A percentile compares a stretch with the other conserved stretches of the same genome.
Conservation (phyloP, 345 rosid species). For the Hibiscus trionum region DNA sequence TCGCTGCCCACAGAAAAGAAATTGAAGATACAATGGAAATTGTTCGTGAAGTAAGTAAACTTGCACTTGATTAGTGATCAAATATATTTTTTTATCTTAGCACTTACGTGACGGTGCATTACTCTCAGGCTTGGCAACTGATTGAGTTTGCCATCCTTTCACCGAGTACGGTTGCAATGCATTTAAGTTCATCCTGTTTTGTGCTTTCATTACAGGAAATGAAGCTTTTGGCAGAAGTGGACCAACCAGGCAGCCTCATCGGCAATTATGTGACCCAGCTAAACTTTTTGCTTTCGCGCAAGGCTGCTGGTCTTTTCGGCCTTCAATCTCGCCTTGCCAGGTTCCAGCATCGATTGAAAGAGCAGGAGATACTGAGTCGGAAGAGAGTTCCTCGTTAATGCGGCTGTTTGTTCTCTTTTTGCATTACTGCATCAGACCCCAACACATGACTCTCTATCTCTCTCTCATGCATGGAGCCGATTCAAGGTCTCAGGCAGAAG, state of each 20-base stretch:
- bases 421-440: neutral
- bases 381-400: slow-evolving; percentile 68
- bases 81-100: neutral
- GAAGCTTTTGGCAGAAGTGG: slow-evolving; percentile 90
- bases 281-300: slow-evolving; percentile 89
- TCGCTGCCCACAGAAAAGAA: slow-evolving; percentile 92
- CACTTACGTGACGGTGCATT: neutral
- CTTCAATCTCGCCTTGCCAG: slow-evolving; percentile 96
- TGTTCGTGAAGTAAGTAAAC: slow-evolving; percentile 75
- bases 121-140: too few relatives aligned
- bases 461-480: slow-evolving; percentile 12
- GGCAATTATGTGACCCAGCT: slow-evolving; percentile 85
- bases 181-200: too few relatives aligned
- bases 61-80: neutral
- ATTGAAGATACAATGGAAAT: slow-evolving; percentile 98
- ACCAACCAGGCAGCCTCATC: slow-evolving; percentile 90
- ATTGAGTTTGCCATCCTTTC: too few relatives aligned
- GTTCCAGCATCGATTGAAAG: slow-evolving; percentile 92
- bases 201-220: slow-evolving; percentile 51
- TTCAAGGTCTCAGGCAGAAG: neutral
- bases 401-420: neutral
- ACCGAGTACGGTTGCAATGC: too few relatives aligned
- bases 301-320: slow-evolving; percentile 84
- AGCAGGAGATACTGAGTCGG: slow-evolving; percentile 84
- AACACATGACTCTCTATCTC: neutral